Base-by-base conservation (phyloP, 2,329 filamentous ascomycete species). In the Hymenoscyphus albidus region DNA sequence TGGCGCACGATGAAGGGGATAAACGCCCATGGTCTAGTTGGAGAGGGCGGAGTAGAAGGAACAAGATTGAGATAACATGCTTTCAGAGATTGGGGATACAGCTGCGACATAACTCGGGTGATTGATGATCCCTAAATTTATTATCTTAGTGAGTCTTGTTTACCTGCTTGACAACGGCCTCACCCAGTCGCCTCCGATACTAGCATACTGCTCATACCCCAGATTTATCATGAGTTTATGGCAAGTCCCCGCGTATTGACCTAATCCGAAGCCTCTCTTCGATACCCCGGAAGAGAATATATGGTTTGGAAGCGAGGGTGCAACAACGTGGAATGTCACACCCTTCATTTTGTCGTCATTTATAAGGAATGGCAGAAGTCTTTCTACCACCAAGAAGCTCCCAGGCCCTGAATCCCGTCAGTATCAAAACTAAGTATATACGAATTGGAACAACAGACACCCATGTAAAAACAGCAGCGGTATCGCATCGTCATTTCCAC, bases 191-290 rank as follows among this genome's bases (percentile, higher is more conserved):
- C 89, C 89, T 68, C 87, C 88, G 75, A 90, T 83, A 0, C 80
- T 82, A 12, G 79, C 81, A 65, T 88, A 90, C 76, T 85, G 78
- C 1, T 80, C 68, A 72, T 90, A 92, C 0, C 88, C 88, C 2
- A 92, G 80, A 16, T 81, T 80, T 5, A 83, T 76, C 89, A 92
- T 92, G 10, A 92, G 77, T 63, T 85, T 86, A 73, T 92, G 84
- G 67, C 85, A 78, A 0, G 81, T 81, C 74, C 91, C 85, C 1
- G 87, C 86, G 69, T 88, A 88, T 67, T 89, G 83, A n/a, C 79
- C 78, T n/a, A 85, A 70, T 3, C 80, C 81, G 66, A 89, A 89
- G 0, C 86, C 86, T 10, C 76, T 73, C 74, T 84, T 79, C 59
- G 76, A 77, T 0, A 75, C 67, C 2, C 74, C 76, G 60, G 74